Conservation (phyloP, 202 grass and related monocot species). For the Bolboschoenoplectus hybrid region DNA sequence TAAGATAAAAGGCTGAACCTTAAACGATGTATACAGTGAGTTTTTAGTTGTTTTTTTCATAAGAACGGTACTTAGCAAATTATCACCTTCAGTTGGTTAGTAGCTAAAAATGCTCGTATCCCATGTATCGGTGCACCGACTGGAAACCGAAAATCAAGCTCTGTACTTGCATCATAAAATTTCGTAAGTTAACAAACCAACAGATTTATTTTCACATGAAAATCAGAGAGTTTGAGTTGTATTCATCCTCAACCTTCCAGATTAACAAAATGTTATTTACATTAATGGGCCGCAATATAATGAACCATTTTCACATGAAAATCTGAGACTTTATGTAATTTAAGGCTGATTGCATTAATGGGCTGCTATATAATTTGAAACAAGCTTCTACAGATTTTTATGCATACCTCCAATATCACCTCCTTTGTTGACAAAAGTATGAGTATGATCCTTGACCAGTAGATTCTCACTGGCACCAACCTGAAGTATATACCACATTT, state of each 20-base stretch:
- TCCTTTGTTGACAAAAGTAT: constrained; percentile 97
- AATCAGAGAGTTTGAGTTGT: constrained; percentile 1
- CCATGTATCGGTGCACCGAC: constrained; percentile 95
- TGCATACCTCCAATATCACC: constrained; percentile 77
- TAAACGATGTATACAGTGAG: constrained; percentile 6
- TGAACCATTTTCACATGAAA: too few species aligned
- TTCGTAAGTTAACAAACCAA: constrained; percentile 10
- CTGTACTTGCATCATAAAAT: constrained; percentile 49
- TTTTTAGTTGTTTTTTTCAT: neutral
- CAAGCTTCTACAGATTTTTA: constrained; percentile 4
- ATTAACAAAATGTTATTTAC: constrained; percentile 17
- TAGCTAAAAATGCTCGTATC: constrained; percentile 87
- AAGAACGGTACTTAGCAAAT: constrained; percentile 27
- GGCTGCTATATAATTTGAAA: neutral
- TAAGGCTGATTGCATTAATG: neutral
- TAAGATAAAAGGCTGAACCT: constrained; percentile 30
- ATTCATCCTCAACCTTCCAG: constrained; percentile 25
- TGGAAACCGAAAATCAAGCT: constrained; percentile 97
- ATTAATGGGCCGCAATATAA: too few species aligned
- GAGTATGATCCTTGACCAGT: constrained; percentile 92
- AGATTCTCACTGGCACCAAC: constrained; percentile 92
- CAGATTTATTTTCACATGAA: neutral
- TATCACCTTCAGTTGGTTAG: constrained; percentile 90
- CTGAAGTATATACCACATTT: constrained; percentile 44
- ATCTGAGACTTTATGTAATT: neutral